Conservation (phyloP, 2,329 filamentous ascomycete genomes). For the Boeremia lycopersici region DNA sequence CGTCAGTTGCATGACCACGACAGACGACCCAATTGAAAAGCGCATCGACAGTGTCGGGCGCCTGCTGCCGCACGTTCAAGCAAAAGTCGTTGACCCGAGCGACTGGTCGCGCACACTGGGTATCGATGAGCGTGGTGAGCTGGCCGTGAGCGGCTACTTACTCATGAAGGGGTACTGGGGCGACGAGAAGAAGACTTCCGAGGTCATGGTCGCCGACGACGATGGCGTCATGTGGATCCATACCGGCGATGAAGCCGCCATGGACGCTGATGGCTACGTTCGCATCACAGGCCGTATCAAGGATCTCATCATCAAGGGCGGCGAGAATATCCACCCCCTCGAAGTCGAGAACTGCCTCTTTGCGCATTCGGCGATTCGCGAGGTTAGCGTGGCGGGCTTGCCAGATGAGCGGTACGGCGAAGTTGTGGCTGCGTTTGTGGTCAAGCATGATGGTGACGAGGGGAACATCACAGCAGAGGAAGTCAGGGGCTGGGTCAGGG, state of each 20-base stretch:
- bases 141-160: conserved; percentile 82
- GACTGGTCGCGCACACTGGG: conserved; percentile 66
- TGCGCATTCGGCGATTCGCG: conserved; percentile 70
- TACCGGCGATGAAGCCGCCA: conserved; percentile 87
- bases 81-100: conserved; percentile 75
- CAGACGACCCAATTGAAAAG: conserved; percentile 73
- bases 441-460: conserved; percentile 52
- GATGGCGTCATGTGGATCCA: conserved; percentile 78
- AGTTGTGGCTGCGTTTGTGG: conserved; percentile 81
- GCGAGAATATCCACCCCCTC: conserved; percentile 94
- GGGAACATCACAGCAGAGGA: conserved; percentile 60
- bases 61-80: conserved; percentile 80
- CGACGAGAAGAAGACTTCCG: conserved; percentile 71
- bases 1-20: conserved; percentile 78
- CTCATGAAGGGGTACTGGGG: conserved; percentile 91
- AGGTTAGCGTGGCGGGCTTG: conserved; percentile 83
- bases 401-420: conserved; percentile 85
- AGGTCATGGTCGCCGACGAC: conserved; percentile 67
- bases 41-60: conserved; percentile 77
- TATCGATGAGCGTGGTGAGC: conserved; percentile 73
- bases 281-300: conserved; percentile 91
- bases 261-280: conserved; percentile 83
- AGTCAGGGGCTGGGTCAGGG: conserved; percentile 74
- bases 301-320: conserved; percentile 91
- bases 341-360: conserved; percentile 91